These are phyloP conservation scores for Lachnellula subtilissima DNA, from an alignment of 2,329 filamentous ascomycete species.

Conservation along the genomic window DNA sequence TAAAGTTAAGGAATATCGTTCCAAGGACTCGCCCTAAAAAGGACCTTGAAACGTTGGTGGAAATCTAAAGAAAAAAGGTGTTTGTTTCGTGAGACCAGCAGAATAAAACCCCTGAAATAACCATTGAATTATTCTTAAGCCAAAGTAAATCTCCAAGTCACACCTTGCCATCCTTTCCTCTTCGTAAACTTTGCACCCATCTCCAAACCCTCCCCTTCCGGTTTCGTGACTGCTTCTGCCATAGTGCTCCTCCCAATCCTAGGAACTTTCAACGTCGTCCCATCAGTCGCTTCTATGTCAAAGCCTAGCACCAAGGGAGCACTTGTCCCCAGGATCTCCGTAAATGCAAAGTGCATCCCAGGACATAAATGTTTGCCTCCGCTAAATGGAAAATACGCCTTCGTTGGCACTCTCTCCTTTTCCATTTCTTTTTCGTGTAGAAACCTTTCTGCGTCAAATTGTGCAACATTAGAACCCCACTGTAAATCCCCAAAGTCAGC, in stretches of 20 bases:
- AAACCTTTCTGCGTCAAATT: conserved; percentile 41
- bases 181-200: conserved; percentile 17
- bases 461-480: conserved; percentile 39
- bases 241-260: conserved; percentile 9
- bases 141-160: conserved; percentile 16
- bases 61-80: too few species aligned
- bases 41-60: too few species aligned
- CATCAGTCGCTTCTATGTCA: conserved; percentile 20
- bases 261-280: conserved; percentile 11
- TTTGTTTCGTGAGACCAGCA: too few species aligned
- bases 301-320: conserved; percentile 31
- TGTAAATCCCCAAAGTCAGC: not conserved
- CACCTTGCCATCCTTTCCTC: conserved; percentile 21
- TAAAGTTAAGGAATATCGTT: too few species aligned
- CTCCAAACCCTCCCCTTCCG: conserved; percentile 7
- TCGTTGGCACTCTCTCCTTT: conserved; percentile 12
- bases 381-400: conserved; percentile 34
- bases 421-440: conserved; percentile 16
- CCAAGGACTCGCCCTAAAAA: too few species aligned
- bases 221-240: conserved; percentile 17
- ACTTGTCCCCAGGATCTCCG: conserved; percentile 34
- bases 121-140: not conserved
- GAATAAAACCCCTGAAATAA: not conserved
- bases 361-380: conserved; percentile 37
- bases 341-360: conserved; percentile 35